Conservation (phyloP, 176 grass and related monocot genomes). For the Bolboschoenus planiculmis region DNA sequence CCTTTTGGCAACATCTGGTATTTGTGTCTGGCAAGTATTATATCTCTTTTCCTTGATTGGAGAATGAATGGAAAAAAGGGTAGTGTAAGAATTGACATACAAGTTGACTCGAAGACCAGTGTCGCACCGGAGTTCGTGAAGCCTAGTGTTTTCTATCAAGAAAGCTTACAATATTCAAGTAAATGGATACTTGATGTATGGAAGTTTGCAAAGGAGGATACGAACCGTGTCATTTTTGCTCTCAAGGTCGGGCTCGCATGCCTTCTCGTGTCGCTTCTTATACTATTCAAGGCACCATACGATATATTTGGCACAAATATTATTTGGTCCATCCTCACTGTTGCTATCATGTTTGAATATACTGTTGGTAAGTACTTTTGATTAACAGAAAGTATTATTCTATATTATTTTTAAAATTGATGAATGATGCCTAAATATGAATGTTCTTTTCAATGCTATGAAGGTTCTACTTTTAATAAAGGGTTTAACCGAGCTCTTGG, state of each 20-base stretch:
- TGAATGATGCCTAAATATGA: not conserved
- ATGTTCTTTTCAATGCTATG: not conserved
- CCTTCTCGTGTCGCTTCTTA: constrained; percentile 76
- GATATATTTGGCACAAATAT: constrained; percentile 63
- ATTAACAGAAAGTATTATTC: not conserved
- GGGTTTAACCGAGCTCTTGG: constrained; percentile 78
- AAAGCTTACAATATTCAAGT: constrained; percentile 24
- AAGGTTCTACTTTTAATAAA: constrained; percentile 71
- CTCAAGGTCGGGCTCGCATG: constrained; percentile 78
- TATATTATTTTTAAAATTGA: not conserved
- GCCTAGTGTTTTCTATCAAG: not conserved
- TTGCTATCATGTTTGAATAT: constrained; percentile 87
- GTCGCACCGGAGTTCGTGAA: constrained; percentile 24
- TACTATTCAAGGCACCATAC: constrained; percentile 60
- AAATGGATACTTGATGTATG: constrained; percentile 63
- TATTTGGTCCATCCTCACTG: constrained; percentile 84
- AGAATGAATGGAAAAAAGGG: constrained; percentile 80
- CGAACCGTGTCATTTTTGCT: constrained; percentile 58
- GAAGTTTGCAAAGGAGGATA: constrained; percentile 60
- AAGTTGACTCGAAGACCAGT: constrained; percentile 24
- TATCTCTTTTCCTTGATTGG: constrained; percentile 21
- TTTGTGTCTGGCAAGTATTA: constrained; percentile 6
- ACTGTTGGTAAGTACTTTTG: constrained; percentile 56
- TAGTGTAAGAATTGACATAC: constrained; percentile 59
- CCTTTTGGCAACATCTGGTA: constrained; percentile 10